Evolutionary conservation across 768 basidiomycete genomes (phyloP), one percentile per base, ranked within the genome.

Genomic region (Porphyrellus cyaneotinctus): DNA sequence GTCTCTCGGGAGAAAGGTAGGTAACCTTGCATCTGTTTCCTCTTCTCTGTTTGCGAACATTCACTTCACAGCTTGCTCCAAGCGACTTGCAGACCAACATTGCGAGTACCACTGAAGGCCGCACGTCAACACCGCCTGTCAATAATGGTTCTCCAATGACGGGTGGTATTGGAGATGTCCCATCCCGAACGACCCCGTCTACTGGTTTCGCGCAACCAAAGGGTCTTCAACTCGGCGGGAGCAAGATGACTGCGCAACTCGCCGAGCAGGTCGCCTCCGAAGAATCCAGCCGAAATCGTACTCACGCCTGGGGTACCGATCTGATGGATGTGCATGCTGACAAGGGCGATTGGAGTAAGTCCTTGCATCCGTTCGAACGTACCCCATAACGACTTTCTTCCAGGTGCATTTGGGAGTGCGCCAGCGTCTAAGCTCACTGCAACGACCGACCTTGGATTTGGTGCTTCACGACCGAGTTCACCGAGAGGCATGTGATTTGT

Each of bases 311-410:
- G 90, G 88, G 84, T 1, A 85, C 80, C 9, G 90, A 97, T 68
- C 68, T 97, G 51, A 95, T 97, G 66, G 94, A 99, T 63, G 85
- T 97, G 6, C 86, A 93, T 63, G 93, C 90, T 0, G 95, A 97
- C 61, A 81, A 85, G 24, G 95, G 86, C n/a, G n/a, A n/a, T n/a
- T n/a, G n/a, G n/a, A n/a, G n/a, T n/a, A n/a, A n/a, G n/a, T n/a
- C n/a, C n/a, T n/a, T n/a, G n/a, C n/a, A n/a, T n/a, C n/a, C n/a
- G n/a, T n/a, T n/a, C n/a, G n/a, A n/a, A n/a, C n/a, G n/a, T n/a
- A n/a, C n/a, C n/a, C n/a, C n/a, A n/a, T n/a, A n/a, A n/a, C n/a
- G n/a, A n/a, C n/a, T n/a, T n/a, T 44, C 11, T 38, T 49, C 13
- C 49, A 87, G 90, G 83, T 64, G 87, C 84, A n/a, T 92, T 92